phyloP scores from a whole-genome alignment of 257 asterid genomes.

The Avicennia marina region DNA sequence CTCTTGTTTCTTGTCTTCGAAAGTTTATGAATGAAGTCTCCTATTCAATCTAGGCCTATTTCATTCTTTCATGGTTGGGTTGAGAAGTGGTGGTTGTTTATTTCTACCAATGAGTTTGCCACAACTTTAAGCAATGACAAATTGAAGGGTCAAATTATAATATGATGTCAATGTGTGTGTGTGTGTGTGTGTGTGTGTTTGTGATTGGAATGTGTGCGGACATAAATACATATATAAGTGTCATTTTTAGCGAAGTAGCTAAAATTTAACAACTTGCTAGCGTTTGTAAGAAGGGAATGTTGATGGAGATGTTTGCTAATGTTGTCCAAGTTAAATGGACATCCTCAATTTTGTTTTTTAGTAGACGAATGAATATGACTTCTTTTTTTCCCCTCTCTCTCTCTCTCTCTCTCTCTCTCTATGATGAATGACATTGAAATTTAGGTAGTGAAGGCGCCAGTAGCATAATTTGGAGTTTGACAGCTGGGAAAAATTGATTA shows the following conservation, averaged over 20 bases:
- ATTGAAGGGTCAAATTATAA: not conserved
- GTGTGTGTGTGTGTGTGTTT: too few relatives aligned
- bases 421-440: not conserved
- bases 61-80: too few relatives aligned
- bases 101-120: not conserved
- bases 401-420: too few relatives aligned
- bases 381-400: not conserved
- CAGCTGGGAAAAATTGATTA: not conserved
- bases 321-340: not conserved
- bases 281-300: not conserved
- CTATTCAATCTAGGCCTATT: not conserved
- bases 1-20: not conserved
- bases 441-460: not conserved
- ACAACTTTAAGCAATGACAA: not conserved
- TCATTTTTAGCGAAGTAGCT: not conserved
- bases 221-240: not conserved
- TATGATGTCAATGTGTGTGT: too few relatives aligned
- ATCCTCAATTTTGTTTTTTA: not conserved
- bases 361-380: not conserved
- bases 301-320: slow-evolving; percentile 4
- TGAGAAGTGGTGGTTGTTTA: too few relatives aligned
- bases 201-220: too few relatives aligned
- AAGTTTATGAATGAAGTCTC: not conserved
- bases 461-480: not conserved
- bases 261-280: not conserved